A percentile compares a stretch with the other conserved stretches of the same genome.
These are phyloP conservation scores for Luffa acutangula DNA, from an alignment of 306 rosid species.

Conservation along the genomic window DNA sequence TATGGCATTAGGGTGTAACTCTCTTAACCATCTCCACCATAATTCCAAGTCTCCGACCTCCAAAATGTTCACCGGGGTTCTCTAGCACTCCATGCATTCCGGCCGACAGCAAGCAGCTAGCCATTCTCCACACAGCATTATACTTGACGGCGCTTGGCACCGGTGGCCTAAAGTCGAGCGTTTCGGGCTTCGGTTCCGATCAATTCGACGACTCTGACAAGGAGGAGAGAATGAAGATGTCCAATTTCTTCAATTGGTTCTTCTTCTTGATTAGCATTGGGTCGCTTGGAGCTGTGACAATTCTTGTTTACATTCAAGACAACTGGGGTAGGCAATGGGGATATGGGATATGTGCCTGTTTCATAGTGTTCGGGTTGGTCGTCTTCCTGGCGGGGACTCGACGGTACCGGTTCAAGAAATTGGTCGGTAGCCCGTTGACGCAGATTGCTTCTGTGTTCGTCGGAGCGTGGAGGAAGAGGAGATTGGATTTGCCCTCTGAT, in stretches of 20 bases:
- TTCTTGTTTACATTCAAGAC: conserved; percentile 69
- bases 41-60: conserved; percentile 75
- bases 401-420: conserved; percentile 57
- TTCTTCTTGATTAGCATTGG: conserved; percentile 78
- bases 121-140: conserved; percentile 47
- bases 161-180: conserved; percentile 78
- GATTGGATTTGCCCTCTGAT: conserved; percentile 44
- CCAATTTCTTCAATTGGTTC: conserved; percentile 72
- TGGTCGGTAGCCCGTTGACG: conserved; percentile 72
- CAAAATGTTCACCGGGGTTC: conserved; percentile 27
- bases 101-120: conserved; percentile 40
- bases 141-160: conserved; percentile 75
- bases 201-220: conserved; percentile 59
- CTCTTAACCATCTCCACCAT: conserved; percentile 67
- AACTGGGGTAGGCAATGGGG: conserved; percentile 73
- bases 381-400: conserved; percentile 59
- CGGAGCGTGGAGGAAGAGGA: conserved; percentile 56
- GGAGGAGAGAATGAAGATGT: conserved; percentile 44
- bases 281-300: conserved; percentile 51
- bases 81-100: conserved; percentile 19
- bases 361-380: conserved; percentile 34
- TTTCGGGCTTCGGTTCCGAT: conserved; percentile 80
- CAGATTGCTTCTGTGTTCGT: conserved; percentile 57
- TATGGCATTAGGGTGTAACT: conserved; percentile 53
- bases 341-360: conserved; percentile 59